Base-by-base conservation (phyloP, 176 grass and related monocot genomes). In the Phragmites australis region DNA sequence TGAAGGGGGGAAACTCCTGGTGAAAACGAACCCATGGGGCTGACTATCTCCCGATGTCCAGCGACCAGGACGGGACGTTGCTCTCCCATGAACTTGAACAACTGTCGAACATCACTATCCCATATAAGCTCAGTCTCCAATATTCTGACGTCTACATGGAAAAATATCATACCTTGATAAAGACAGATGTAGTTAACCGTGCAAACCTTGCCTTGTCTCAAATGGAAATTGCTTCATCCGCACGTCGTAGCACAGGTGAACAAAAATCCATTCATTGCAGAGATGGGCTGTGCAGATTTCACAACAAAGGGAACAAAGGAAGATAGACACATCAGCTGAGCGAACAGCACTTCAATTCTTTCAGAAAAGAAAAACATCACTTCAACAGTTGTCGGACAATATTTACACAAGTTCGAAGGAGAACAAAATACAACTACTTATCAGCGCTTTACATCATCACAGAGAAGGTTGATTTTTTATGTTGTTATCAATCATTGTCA, bases 401-500 rank as follows among this genome's bases (percentile, higher is more conserved):
- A 85, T 44, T 78, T 76, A 82, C 70, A 70, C 4, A 26, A 54
- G 44, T 77, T 49, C n/a, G 48, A 41, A 40, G 46, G 0, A 12
- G 22, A 54, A 56, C 6, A 68, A 81, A 45, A 41, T 19, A 37
- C 17, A 26, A 65, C 45, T 50, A 67, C 45, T 50, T 30, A 46
- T 72, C 63, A 87, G 50, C 25, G 34, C 63, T 70, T 37, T 26
- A 61, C 55, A 75, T 76, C 48, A 14, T 64, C 80, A 49, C 3
- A 0, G 31, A 55, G 45, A 88, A 51, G 42, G 17, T 73, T 40
- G 9, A 22, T 55, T 62, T 8, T 10, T 54, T 4, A n/a, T 6
- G 19, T 9, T 17, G 37, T 46, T 46, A 19, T 88, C 74, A 90
- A 53, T 90, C 87, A 10, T 93, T 55, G 1, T 91, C 87, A 0